Evolutionary conservation across 768 basidiomycete genomes (phyloP), one percentile per base, ranked within the genome.

Genomic region (Mycena pura): DNA sequence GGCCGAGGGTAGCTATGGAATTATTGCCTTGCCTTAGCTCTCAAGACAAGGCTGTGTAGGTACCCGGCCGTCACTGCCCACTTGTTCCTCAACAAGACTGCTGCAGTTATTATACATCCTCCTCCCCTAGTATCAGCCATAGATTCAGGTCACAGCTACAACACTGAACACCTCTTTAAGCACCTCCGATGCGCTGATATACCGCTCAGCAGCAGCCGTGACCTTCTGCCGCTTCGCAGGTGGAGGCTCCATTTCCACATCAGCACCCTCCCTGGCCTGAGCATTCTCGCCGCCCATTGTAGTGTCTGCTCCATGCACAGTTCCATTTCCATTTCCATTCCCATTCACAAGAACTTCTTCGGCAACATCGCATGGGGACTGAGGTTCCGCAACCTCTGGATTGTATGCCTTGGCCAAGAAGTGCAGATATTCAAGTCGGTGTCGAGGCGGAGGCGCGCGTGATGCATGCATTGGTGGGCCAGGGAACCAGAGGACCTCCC

Each of bases 401-500:
- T 58, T 29, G 24, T 62, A 66, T 31, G 82, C 80, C 60, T 65
- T 74, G 13, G 83, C 84, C 10, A 83, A 69, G 72, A 74, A 81
- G 39, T 80, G 76, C 31, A 87, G 70, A 65, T 87, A 87, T 19
- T 76, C 74, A 6, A 87, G 66, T 55, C 83, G 85, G 60, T 87
- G 80, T 19, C 68, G 69, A n/a, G 77, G 72, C 4, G 68, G 59
- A 0, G 76, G 73, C 15, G 73, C 60, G 3, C 73, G 75, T 41
- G 82, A 78, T 1, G 81, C 63, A 55, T 85, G 75, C 59, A 88
- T 65, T 0, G 90, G 88, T 4, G 90, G 85, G 2, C 86, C 86
- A 0, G 87, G 81, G 71, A 91, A 92, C 90, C 90, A 91, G 47
- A 91, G 74, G n/a, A 90, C 72, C 65, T 89, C 83, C 56, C 84